A percentile compares a stretch with the other conserved stretches of the same genome.
Conservation (phyloP, 495 filamentous ascomycete genomes). For the Lophium mytilinum region DNA sequence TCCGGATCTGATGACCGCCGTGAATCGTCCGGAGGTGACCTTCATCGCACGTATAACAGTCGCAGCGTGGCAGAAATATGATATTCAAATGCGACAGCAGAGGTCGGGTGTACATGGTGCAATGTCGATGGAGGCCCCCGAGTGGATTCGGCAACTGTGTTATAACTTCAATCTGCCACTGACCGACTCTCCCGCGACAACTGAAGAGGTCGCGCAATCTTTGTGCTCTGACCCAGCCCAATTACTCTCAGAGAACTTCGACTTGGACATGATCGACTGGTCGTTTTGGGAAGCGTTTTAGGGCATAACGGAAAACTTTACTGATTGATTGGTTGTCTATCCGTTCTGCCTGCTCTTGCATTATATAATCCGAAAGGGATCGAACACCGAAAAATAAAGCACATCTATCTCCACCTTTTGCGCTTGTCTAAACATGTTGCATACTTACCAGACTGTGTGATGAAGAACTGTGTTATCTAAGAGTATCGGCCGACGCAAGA, state of each 20-base stretch:
- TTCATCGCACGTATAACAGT: neutral
- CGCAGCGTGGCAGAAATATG: neutral
- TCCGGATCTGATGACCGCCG: neutral
- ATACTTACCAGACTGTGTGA: too few relatives aligned
- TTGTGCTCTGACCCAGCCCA: neutral
- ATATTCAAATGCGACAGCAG: neutral
- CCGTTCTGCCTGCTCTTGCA: neutral
- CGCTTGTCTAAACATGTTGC: too few relatives aligned
- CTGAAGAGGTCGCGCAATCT: neutral
- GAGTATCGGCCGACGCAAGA: too few relatives aligned
- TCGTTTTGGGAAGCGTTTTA: neutral
- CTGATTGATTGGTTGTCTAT: neutral
- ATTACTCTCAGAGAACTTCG: neutral
- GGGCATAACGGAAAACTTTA: neutral
- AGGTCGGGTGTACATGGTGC: neutral
- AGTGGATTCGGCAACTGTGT: neutral
- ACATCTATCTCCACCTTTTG: too few relatives aligned
- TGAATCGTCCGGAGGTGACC: neutral
- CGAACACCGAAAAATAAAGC: too few relatives aligned
- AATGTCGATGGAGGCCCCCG: neutral
- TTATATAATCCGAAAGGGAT: neutral
- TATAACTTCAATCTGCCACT: neutral
- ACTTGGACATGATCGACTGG: neutral
- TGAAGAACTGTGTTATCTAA: too few relatives aligned
- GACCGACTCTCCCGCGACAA: neutral